A percentile compares a stretch with the other conserved stretches of the same genome.
phyloP scores from a whole-genome alignment of 2,329 filamentous ascomycete species.

The Byssoonygena ceratinophila region DNA sequence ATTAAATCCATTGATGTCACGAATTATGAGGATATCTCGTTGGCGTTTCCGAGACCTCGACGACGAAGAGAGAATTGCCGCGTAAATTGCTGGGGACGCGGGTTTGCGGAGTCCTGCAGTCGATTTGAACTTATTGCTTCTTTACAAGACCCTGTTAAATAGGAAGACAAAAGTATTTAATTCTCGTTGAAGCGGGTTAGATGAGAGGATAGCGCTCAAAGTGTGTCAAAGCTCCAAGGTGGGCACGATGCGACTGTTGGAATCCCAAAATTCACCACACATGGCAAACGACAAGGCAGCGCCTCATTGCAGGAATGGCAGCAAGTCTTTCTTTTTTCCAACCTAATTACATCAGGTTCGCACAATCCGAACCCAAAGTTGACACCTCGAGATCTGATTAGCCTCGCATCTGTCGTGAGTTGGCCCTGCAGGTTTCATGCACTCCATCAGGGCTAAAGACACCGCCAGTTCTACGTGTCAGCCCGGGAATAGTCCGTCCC shows the following conservation, averaged over 20 bases:
- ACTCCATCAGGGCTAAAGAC: constrained; percentile 12
- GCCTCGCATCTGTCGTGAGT: constrained; percentile 14
- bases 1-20: constrained; percentile 4
- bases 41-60: background rate
- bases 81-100: background rate
- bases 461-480: constrained; percentile 22
- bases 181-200: background rate
- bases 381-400: constrained; percentile 5
- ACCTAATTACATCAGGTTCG: constrained; percentile 10
- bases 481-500: constrained; percentile 23
- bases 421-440: constrained; percentile 19
- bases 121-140: constrained; percentile 4
- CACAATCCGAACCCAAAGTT: background rate
- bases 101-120: background rate
- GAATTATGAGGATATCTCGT: constrained; percentile 1
- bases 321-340: background rate
- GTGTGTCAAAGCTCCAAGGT: background rate
- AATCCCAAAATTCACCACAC: constrained; percentile 5
- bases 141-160: no score
- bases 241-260: constrained; percentile 2
- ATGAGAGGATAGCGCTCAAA: background rate
- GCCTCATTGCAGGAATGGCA: background rate
- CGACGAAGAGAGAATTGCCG: background rate
- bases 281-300: constrained; percentile 7
- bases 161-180: no score